phyloP scores from a whole-genome alignment of 2,329 filamentous ascomycete species.

The Hypoxylon sp. region DNA sequence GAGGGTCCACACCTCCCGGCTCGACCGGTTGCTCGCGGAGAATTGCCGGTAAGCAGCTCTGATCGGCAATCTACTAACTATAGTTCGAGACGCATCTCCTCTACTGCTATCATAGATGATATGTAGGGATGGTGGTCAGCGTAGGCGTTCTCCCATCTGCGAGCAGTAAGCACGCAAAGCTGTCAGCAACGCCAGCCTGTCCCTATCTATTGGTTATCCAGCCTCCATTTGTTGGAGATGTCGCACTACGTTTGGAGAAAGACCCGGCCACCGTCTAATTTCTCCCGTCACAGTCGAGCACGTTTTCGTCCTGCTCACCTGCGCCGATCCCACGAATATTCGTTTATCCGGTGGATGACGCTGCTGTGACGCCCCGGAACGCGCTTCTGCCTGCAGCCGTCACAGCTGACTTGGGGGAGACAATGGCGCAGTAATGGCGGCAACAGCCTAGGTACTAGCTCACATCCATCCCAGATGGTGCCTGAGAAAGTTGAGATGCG shows the following conservation, averaged over 20 bases:
- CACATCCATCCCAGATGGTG: slow-evolving; percentile 9
- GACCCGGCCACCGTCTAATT: slow-evolving; percentile 30
- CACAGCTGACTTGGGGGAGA: slow-evolving; percentile 12
- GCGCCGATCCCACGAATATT: slow-evolving; percentile 35
- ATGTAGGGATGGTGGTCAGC: neutral
- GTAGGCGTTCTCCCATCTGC: slow-evolving; percentile 4
- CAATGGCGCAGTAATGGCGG: slow-evolving; percentile 9
- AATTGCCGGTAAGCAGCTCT: slow-evolving; percentile 13
- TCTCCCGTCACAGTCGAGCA: slow-evolving; percentile 35
- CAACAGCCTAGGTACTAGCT: slow-evolving; percentile 4
- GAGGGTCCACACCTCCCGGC: slow-evolving; percentile 21
- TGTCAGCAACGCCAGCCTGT: slow-evolving; percentile 28
- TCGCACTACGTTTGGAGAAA: slow-evolving; percentile 39
- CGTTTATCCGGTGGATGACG: slow-evolving; percentile 30
- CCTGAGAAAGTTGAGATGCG: slow-evolving; percentile 15
- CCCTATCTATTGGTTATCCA: slow-evolving; percentile 20
- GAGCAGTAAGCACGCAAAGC: slow-evolving; percentile 31
- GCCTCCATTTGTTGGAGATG: slow-evolving; percentile 23
- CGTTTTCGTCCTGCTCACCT: slow-evolving; percentile 32
- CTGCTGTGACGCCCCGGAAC: slow-evolving; percentile 26
- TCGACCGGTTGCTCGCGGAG: slow-evolving; percentile 28
- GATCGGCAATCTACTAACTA: slow-evolving; percentile 25
- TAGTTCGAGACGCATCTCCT: neutral
- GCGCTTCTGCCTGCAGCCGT: slow-evolving; percentile 18
- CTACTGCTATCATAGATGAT: too few relatives aligned